phyloP scores from a whole-genome alignment of 345 rosid genomes.

The Salix koriyanagi region DNA sequence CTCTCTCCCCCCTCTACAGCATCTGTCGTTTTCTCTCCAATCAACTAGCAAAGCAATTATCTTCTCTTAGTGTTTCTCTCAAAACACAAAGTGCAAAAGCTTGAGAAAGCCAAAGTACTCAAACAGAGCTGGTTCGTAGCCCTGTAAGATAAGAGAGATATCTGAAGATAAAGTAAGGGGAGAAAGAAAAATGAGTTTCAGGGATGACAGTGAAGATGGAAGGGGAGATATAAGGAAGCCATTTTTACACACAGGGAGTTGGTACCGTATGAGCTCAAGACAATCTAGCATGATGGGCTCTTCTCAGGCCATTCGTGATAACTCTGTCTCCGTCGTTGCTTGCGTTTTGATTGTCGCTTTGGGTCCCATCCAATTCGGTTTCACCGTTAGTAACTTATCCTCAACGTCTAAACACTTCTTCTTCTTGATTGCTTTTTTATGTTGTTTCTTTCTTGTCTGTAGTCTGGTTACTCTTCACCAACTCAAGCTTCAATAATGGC shows the following conservation, averaged over 20 bases:
- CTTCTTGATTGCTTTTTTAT: neutral
- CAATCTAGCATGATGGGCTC: constrained; percentile 94
- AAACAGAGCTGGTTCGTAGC: neutral
- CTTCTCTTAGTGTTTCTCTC: no score
- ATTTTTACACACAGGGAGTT: constrained; percentile 89
- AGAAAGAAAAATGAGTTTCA: constrained; percentile 58
- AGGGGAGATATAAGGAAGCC: constrained; percentile 81
- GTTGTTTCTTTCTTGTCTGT: neutral
- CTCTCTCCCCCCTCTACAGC: no score
- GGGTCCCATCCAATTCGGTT: constrained; percentile 98
- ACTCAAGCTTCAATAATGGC: constrained; percentile 69
- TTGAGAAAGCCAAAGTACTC: neutral
- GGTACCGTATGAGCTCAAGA: constrained; percentile 94
- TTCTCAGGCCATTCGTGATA: constrained; percentile 70
- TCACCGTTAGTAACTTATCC: constrained; percentile 56
- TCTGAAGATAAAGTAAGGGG: neutral
- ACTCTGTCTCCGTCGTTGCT: constrained; percentile 87
- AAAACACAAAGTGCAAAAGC: no score
- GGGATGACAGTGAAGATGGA: constrained; percentile 83
- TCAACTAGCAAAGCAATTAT: no score
- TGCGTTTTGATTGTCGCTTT: constrained; percentile 93
- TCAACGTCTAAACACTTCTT: neutral
- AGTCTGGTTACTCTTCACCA: constrained; percentile 95
- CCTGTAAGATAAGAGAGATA: neutral
- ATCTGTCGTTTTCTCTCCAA: no score